Evolutionary conservation across 164 flowering plant genomes (phyloP).

Genomic region (Aristolochia californica): DNA sequence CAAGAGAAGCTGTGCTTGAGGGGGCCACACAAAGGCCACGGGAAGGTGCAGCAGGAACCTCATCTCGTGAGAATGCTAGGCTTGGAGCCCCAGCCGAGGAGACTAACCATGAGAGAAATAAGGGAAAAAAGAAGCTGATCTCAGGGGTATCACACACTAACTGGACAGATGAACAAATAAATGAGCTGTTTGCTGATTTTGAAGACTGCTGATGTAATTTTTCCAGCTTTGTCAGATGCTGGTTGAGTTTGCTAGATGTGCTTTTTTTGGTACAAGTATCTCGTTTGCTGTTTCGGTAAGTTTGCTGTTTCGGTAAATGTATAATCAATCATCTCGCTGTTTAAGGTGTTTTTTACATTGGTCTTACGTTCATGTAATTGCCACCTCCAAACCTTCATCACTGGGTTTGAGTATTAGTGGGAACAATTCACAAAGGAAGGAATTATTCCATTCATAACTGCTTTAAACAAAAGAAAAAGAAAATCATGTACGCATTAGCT

Average conservation of each 20-base stretch:
- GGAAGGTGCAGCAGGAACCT: constrained; percentile 6
- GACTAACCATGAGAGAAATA: background rate
- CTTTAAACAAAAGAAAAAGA: no score
- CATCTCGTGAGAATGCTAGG: background rate
- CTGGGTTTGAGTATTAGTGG: no score
- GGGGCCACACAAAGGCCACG: constrained; percentile 3
- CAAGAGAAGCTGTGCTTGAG: background rate
- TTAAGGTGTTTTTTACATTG: no score
- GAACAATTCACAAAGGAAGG: no score
- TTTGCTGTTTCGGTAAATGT: no score
- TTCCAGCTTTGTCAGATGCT: background rate
- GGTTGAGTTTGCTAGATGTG: background rate
- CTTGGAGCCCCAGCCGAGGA: constrained; percentile 1
- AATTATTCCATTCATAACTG: no score
- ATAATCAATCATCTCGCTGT: no score
- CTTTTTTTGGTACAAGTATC: background rate
- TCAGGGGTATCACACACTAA: constrained; percentile 27
- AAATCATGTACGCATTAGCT: no score
- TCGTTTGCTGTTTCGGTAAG: no score
- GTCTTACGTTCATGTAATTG: no score
- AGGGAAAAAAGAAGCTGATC: constrained; percentile 8
- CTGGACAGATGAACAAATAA: constrained; percentile 80
- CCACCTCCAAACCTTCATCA: no score
- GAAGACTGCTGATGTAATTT: constrained; percentile 5
- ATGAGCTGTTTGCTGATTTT: constrained; percentile 39